Evolutionary conservation across 2,329 filamentous ascomycete species (phyloP), one percentile per base, ranked within the genome.

Genomic region (Aspergillus versicolor): DNA sequence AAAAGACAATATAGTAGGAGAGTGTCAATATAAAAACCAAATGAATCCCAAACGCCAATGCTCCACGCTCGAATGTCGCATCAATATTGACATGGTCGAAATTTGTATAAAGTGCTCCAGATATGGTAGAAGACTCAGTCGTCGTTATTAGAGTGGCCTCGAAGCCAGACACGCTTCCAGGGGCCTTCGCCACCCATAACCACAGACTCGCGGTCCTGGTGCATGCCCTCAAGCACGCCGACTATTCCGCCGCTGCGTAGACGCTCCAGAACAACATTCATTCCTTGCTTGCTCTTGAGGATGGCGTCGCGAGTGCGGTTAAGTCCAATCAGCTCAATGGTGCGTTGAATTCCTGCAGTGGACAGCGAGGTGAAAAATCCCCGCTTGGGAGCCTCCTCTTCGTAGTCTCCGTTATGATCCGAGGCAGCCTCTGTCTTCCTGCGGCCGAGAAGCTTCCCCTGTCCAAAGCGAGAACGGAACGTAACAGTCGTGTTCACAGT

Each of bases 151-250:
- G 63, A 57, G 24, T 67, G 69, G 7, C 74, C 72, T 15, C 73
- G 67, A 21, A 73, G 59, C 76, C 74, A 79, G 19, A 72, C 71
- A 27, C 73, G 70, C 64, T 77, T 75, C 73, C 75, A 77, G 13
- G 73, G 69, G 6, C 74, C 71, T 17, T 78, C 73, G 6, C 68
- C 62, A 4, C 71, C 74, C 58, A 70, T 65, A 57, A 71, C 65
- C 8, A 44, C 24, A 50, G 70, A 67, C 63, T 83, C 80, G 41
- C 82, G 78, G 67, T 89, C 87, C 64, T 79, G 77, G 51, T 85
- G 78, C 87, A 89, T 89, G 27, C 86, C 87, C 62, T 89, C 87
- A 30, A 90, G 75, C n/a, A 89, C 88, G 21, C 75, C 86, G 15
- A 88, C 85, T 17, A 90, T 76, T 0, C 88, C 88, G 40, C 87